phyloP scores from a whole-genome alignment of 768 basidiomycete genomes.

The Paxillus ammoniavirescens region DNA sequence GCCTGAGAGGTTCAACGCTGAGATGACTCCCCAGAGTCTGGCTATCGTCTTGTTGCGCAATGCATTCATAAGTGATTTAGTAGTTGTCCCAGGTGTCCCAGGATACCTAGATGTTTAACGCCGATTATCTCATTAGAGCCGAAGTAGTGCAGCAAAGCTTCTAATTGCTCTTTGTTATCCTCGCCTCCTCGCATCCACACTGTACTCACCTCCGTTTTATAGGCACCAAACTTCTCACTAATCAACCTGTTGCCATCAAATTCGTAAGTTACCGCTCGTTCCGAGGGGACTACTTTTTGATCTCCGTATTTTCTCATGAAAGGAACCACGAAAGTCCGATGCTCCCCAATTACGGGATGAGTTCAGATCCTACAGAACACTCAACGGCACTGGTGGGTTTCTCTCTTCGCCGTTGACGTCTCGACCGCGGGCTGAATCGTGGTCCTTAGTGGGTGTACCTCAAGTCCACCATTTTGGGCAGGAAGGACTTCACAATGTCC shows the following conservation, averaged over 20 bases:
- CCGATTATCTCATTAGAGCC: conserved; percentile 8
- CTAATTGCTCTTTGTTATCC: background rate
- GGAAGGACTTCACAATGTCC: conserved; percentile 96
- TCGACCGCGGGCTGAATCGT: conserved; percentile 12
- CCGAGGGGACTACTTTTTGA: conserved; percentile 14
- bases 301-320: conserved; percentile 12
- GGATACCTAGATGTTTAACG: conserved; percentile 4
- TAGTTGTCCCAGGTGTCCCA: conserved; percentile 3
- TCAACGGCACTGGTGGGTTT: conserved; percentile 82
- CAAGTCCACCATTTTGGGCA: conserved; percentile 99
- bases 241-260: conserved; percentile 93
- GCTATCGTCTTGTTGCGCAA: conserved; percentile 4
- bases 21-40: conserved; percentile 4
- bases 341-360: conserved; percentile 97
- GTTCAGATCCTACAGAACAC: conserved; percentile 94
- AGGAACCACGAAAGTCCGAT: conserved; percentile 97
- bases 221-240: conserved; percentile 87
- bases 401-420: conserved; percentile 1
- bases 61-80: background rate
- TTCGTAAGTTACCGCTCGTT: conserved; percentile 59
- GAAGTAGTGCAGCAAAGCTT: background rate
- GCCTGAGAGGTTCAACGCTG: conserved; percentile 8
- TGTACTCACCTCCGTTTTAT: conserved; percentile 17
- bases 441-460: conserved; percentile 79
- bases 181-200: background rate